Base-by-base conservation (phyloP, 208 protist genomes). In the Acanthamoeba royreba region DNA sequence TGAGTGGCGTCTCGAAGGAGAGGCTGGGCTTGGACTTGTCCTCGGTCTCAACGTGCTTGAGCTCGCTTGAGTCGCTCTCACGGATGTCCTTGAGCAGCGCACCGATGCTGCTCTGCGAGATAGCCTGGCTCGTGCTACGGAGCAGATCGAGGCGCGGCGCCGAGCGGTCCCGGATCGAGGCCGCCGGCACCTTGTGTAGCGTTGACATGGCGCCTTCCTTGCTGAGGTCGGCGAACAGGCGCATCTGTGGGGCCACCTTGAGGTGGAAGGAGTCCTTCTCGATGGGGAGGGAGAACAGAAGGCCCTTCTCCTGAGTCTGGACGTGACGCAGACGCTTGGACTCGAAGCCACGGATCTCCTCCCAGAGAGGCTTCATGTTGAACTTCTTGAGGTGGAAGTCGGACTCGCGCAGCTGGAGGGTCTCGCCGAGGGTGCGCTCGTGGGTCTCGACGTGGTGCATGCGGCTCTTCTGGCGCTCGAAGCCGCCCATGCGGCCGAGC, bases 141-240 rank as follows among this genome's bases (percentile, higher is more conserved):
- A 28, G 13, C 42, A 85, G 11, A 38, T 42, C 17, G 45, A 85
- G 13, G 19, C 28, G 74, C 13, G 79, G 40, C 13, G 49, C 79
- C 22, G 46, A 61, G 13, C 28, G 13, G 43, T 55, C 79, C 15
- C 9, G 25, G 40, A 87, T 49, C 7, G 13, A 25, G 28, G 8
- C 9, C 13, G 3, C 7, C 2, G 25, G 40, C 3, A 77, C 31
- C 5, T 77, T 22, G 28, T 38, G 28, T 3, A 77, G 31, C 7
- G 45, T 89, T 19, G 4, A 25, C 17, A 66, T n/a, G 33, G 49
- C 45, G 46, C 52, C 52, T 40, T 66, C 81, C 52, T 66, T 89
- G 49, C 61, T 89, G 81, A 89, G 45, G 81, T 89, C 81, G 31
- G 52, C 33, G 49, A 89, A 89, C 33, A 55, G 52, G 38, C 49